Evolutionary conservation across 2,329 filamentous ascomycete species (phyloP).

Genomic region (Pleurostoma richardsiae): DNA sequence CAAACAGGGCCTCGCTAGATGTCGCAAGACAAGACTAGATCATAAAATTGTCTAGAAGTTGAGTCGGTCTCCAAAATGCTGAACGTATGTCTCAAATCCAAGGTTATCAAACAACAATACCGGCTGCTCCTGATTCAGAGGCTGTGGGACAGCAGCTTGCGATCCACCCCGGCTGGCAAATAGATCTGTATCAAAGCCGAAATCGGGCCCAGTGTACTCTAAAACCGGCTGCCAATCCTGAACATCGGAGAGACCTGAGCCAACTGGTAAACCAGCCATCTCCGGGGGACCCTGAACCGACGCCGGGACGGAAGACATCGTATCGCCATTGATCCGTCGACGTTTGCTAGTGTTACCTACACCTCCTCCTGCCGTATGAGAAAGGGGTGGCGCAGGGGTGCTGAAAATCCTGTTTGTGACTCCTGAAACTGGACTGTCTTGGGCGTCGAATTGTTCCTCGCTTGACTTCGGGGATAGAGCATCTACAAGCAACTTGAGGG

Average conservation of each 20-base stretch:
- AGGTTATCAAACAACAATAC: slow-evolving; percentile 1
- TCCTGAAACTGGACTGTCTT: too few relatives aligned
- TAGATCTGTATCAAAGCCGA: slow-evolving; percentile 1
- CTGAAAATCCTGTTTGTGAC: too few relatives aligned
- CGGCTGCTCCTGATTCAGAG: not conserved
- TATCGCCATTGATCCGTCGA: not conserved
- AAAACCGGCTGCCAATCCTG: slow-evolving; percentile 3
- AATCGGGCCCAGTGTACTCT: slow-evolving; percentile 3
- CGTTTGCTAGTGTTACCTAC: not conserved
- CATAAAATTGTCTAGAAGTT: not conserved
- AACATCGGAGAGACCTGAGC: not conserved
- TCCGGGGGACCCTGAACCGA: not conserved
- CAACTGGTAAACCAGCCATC: not conserved
- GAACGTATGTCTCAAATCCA: slow-evolving; percentile 2
- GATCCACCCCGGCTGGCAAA: not conserved
- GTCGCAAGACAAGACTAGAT: too few relatives aligned
- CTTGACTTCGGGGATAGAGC: too few relatives aligned
- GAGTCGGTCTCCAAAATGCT: slow-evolving; percentile 1
- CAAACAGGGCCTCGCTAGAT: too few relatives aligned
- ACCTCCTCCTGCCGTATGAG: not conserved
- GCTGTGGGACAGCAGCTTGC: not conserved
- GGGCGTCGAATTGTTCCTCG: too few relatives aligned
- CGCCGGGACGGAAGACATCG: not conserved
- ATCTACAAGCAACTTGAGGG: not conserved
- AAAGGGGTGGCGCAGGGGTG: too few relatives aligned